A percentile compares a stretch with the other conserved stretches of the same genome.
Evolutionary conservation across 2,329 filamentous ascomycete species (phyloP).

Genomic region (Claviceps sp.): DNA sequence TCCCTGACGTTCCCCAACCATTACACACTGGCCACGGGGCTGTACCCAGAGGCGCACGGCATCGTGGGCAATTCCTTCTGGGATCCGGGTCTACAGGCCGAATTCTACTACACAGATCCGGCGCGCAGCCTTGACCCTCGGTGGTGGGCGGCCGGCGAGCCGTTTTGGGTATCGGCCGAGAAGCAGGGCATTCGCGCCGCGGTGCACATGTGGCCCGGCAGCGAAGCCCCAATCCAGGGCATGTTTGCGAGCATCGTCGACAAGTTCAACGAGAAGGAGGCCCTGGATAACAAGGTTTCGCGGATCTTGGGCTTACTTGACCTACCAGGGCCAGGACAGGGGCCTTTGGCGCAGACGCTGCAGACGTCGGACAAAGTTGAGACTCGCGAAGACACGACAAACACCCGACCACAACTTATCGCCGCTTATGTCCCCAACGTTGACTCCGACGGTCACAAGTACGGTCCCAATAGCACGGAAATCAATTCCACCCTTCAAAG

Average conservation of each 20-base stretch:
- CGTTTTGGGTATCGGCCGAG: slow-evolving; percentile 89
- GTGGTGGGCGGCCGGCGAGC: slow-evolving; percentile 84
- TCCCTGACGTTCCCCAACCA: slow-evolving; percentile 96
- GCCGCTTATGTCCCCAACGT: slow-evolving; percentile 92
- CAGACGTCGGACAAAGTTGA: too few relatives aligned
- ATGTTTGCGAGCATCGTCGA: slow-evolving; percentile 71
- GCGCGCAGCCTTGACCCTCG: slow-evolving; percentile 63
- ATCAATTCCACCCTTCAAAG: slow-evolving; percentile 62
- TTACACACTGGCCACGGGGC: slow-evolving; percentile 80
- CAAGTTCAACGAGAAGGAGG: slow-evolving; percentile 68
- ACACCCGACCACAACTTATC: slow-evolving; percentile 74
- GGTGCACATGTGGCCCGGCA: slow-evolving; percentile 98
- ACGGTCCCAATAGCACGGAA: slow-evolving; percentile 90
- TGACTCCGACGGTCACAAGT: slow-evolving; percentile 73
- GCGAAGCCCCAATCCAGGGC: slow-evolving; percentile 70
- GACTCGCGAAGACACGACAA: slow-evolving; percentile 21
- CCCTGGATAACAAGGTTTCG: slow-evolving; percentile 60
- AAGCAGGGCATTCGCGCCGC: slow-evolving; percentile 63
- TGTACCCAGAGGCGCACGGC: slow-evolving; percentile 87
- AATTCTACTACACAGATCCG: slow-evolving; percentile 82
- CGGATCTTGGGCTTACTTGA: slow-evolving; percentile 77
- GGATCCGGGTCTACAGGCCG: slow-evolving; percentile 62
- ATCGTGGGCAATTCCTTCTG: slow-evolving; percentile 92
- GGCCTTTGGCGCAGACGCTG: slow-evolving; percentile 17
- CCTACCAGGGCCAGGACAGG: slow-evolving; percentile 56